Base-by-base conservation (phyloP, 2,329 filamentous ascomycete species). In the Colletotrichum ledebouriae region DNA sequence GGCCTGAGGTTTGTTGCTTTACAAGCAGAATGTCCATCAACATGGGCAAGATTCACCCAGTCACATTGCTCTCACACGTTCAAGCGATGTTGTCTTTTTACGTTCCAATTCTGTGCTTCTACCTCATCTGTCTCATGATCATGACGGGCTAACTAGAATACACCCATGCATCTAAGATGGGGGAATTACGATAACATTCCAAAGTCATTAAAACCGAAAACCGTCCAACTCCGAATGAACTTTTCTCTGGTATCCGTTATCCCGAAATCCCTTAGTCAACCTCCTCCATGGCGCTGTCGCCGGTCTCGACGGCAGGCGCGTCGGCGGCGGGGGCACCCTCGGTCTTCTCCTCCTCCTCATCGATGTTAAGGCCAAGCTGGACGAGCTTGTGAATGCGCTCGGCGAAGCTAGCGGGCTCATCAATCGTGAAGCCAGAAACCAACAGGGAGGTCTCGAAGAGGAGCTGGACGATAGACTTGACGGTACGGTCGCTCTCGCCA, bases 341-440 rank as follows among this genome's bases (percentile, higher is more conserved):
- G 64, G 88, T 87, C 66, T 90, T 88, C 84, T 97, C 94, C 66
- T 92, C 90, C 79, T 94, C 92, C 86, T 98, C 95, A 75, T 98
- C 95, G 73, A 99, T 93, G 89, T 98, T 98, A 80, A 99, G 87
- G 76, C 96, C 96, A 72, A 99, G 91, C 75, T 95, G 97, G 73
- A 99, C 94, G 74, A 99, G 94, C 92, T 98, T 98, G 93, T 99
- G 95, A 82, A 99, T 98, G 82, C 96, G 95, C 89, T 98, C 94
- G 73, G 96, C 94, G 82, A 98, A 99, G 84, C 93, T 92, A 76
- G 96, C 94, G 73, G 96, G 96, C 89, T 99, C 96, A 71, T 99
- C 96, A 76, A 99, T 98, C 82, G 96, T 98, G 92, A 99, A 99
- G 78, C 96, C 96, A 76, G 96, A 98, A 79, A 98, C 96, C 70